Conservation (phyloP, 176 grass and related monocot genomes). For the Rhynchospora pubera region DNA sequence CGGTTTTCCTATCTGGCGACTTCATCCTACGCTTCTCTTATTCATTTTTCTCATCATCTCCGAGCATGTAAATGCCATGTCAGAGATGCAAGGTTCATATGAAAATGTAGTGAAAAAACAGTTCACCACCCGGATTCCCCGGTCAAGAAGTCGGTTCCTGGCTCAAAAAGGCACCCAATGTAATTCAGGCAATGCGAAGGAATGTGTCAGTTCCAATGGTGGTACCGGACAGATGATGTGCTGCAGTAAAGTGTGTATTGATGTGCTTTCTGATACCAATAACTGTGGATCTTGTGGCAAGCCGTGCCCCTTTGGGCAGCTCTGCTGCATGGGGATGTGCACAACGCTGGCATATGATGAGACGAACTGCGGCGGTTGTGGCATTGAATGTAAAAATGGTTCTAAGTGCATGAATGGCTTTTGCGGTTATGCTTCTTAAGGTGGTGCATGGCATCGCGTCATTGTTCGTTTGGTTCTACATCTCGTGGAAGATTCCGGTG, state of each 20-base stretch:
- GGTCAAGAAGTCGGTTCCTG: conserved; percentile 30
- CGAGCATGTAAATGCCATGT: background rate
- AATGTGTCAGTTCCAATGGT: background rate
- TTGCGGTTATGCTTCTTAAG: conserved; percentile 37
- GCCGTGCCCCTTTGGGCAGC: conserved; percentile 37
- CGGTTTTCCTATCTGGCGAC: background rate
- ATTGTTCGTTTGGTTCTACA: background rate
- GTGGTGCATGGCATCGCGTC: background rate
- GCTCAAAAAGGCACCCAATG: background rate
- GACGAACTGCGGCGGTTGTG: conserved; percentile 39
- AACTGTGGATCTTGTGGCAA: conserved; percentile 49
- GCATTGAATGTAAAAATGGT: conserved; percentile 27
- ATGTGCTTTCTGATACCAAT: conserved; percentile 32
- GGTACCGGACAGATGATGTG: conserved; percentile 11
- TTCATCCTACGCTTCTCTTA: background rate
- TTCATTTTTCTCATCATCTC: background rate
- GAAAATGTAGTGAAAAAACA: conserved; percentile 3
- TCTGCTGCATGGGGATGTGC: conserved; percentile 46
- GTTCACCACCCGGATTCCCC: conserved; percentile 8
- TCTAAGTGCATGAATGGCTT: conserved; percentile 30
- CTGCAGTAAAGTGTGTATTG: conserved; percentile 30
- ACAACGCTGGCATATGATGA: conserved; percentile 22
- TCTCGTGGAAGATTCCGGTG: background rate
- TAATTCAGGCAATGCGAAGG: background rate
- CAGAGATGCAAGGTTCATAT: background rate